Evolutionary conservation across 164 flowering plant genomes (phyloP).

Genomic region (Aristolochia californica): DNA sequence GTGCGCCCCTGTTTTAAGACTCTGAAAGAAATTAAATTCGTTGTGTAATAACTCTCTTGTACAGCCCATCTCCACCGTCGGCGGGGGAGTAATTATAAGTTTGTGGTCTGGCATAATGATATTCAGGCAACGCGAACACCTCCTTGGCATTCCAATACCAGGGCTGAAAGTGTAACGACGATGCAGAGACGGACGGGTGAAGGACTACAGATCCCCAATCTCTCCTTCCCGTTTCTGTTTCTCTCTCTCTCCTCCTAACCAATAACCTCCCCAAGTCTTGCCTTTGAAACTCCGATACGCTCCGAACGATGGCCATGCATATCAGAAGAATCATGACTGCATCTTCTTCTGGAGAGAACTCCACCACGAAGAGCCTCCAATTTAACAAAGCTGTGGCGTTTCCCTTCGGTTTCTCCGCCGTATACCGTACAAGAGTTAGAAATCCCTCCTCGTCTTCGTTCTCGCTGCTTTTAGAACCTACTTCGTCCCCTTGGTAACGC

Average conservation of each 20-base stretch:
- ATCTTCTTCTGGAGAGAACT: constrained; percentile 82
- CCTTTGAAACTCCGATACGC: constrained; percentile 46
- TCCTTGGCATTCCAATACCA: constrained; percentile 72
- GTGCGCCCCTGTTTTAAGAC: background rate
- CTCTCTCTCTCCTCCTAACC: constrained; percentile 59
- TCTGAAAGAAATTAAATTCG: no score
- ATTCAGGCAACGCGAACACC: constrained; percentile 32
- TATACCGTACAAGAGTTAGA: constrained; percentile 58
- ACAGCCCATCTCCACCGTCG: constrained; percentile 76
- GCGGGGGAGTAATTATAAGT: constrained; percentile 31
- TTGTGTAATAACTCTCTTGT: constrained; percentile 32
- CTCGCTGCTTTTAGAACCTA: constrained; percentile 6
- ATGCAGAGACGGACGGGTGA: constrained; percentile 26
- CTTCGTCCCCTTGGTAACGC: constrained; percentile 42
- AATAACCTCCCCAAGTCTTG: constrained; percentile 67
- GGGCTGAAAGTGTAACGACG: constrained; percentile 52
- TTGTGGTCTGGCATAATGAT: constrained; percentile 25
- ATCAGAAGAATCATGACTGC: constrained; percentile 57
- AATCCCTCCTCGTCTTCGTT: constrained; percentile 54
- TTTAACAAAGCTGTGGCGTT: constrained; percentile 79
- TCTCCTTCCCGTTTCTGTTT: constrained; percentile 49
- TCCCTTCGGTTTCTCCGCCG: constrained; percentile 59
- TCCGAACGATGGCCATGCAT: constrained; percentile 56
- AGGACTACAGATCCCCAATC: constrained; percentile 88
- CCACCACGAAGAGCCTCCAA: constrained; percentile 69